Evolutionary conservation across 306 rosid species (phyloP), one percentile per base, ranked within the genome.

Genomic region (Spatholobus suberectus): DNA sequence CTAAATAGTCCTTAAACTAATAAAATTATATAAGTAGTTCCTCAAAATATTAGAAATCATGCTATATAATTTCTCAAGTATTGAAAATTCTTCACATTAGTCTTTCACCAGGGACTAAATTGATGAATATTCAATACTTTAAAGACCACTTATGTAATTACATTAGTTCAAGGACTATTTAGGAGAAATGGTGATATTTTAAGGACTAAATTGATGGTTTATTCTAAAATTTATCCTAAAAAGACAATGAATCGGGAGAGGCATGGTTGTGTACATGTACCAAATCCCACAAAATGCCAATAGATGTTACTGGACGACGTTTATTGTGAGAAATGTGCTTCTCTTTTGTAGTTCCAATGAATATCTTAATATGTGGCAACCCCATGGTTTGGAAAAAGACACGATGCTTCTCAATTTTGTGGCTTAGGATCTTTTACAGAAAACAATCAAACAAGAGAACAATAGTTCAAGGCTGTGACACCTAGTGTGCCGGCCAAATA

Each of bases 391-490:
- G 40, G 40, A 71, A 83, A 74, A 74, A 35, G 46, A 73, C 32
- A 51, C 29, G 14, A 51, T 32, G 52, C 32, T 40, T 18, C 77
- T 63, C 71, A 41, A 57, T 76, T 63, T 37, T 80, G 82, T 79
- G 85, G 89, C 79, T 35, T 8, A 54, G 81, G 75, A 38, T 67
- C 67, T 24, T 20, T 29, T 3, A 68, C 70, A 47, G 58, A 43
- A n/a, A 65, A 77, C 61, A 14, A 59, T 17, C 57, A 58, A 57
- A 12, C 18, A 54, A 54, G 62, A 62, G 26, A 77, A 70, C 23
- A 77, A 54, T 54, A 40, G 40, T 71, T 49, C 35, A 65, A 26
- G 35, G 41, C 10, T 51, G 63, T 70, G 77, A 74, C 55, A 35
- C 7, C 5, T 27, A 27, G 65, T 66, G 17, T 78, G 46, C 78